Percentiles rank a stretch among this genome's conserved stretches.
phyloP scores from a whole-genome alignment of 371 early-diverging fungal species.

The Mucor ambiguus region DNA sequence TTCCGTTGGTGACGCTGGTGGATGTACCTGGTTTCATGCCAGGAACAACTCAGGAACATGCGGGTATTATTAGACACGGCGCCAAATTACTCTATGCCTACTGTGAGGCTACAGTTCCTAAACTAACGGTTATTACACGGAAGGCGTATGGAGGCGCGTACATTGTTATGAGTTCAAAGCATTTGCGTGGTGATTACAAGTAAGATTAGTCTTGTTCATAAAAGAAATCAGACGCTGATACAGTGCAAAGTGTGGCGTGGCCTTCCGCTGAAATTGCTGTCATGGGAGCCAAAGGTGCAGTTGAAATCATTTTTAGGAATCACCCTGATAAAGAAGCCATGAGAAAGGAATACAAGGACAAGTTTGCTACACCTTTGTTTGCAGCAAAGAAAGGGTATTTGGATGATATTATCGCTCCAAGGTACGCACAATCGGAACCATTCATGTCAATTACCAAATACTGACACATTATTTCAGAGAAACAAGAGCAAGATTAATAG shows the following conservation, averaged over 20 bases:
- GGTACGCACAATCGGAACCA: conserved; percentile 25
- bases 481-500: conserved; percentile 85
- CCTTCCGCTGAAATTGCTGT: conserved; percentile 98
- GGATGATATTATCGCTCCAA: conserved; percentile 92
- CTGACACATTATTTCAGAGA: conserved; percentile 26
- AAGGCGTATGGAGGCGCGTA: conserved; percentile 99
- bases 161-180: conserved; percentile 97
- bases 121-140: conserved; percentile 93
- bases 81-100: conserved; percentile 97
- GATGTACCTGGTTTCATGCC: conserved; percentile 98
- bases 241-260: conserved; percentile 83
- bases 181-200: conserved; percentile 89
- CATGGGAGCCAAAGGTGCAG: conserved; percentile 98
- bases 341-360: conserved; percentile 85
- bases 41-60: conserved; percentile 94
- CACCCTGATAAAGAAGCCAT: conserved; percentile 70
- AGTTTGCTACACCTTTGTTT: conserved; percentile 95
- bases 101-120: conserved; percentile 97
- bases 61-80: conserved; percentile 96
- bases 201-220: conserved; percentile 17
- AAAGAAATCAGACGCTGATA: background rate
- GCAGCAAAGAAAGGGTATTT: conserved; percentile 96
- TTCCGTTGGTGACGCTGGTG: conserved; percentile 94
- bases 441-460: background rate
- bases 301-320: conserved; percentile 93